phyloP scores from a whole-genome alignment of 2,329 filamentous ascomycete genomes.

The Chrysoporthe cubensis region DNA sequence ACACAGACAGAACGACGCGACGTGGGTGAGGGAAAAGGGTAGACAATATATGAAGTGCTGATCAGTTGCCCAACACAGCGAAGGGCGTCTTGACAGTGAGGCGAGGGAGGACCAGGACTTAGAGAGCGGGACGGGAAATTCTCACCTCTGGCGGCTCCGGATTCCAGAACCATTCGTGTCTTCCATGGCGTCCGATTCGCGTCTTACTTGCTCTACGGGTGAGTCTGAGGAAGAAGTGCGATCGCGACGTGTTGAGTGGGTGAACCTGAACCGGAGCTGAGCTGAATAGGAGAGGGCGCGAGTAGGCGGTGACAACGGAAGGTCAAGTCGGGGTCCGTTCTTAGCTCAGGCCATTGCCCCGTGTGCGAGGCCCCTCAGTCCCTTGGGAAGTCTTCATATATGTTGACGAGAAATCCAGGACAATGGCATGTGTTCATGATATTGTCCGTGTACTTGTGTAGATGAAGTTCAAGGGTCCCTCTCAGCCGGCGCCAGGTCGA shows the following conservation, averaged over 20 bases:
- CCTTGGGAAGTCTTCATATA: background rate
- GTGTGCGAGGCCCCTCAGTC: background rate
- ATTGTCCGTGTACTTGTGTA: constrained; percentile 23
- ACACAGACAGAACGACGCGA: background rate
- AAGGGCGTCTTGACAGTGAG: background rate
- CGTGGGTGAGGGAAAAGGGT: background rate
- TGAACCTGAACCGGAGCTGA: background rate
- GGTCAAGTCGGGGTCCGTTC: background rate
- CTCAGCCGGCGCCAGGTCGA: background rate
- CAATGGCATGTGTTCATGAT: constrained; percentile 14
- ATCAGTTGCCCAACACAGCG: constrained; percentile 13
- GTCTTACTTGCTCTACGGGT: background rate
- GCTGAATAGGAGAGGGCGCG: background rate
- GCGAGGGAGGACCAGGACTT: background rate
- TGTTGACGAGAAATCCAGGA: background rate
- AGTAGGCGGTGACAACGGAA: background rate
- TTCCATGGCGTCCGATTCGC: constrained; percentile 14
- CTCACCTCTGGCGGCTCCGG: constrained; percentile 12
- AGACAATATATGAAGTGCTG: constrained; percentile 3
- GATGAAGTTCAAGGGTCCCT: background rate
- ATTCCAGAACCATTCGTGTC: background rate
- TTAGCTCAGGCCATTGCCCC: background rate
- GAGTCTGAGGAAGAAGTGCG: background rate
- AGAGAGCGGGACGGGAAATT: background rate
- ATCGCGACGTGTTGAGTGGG: background rate